Evolutionary conservation across 1,284 basidiomycete genomes (phyloP).

Genomic region (Crepidotus sp.): DNA sequence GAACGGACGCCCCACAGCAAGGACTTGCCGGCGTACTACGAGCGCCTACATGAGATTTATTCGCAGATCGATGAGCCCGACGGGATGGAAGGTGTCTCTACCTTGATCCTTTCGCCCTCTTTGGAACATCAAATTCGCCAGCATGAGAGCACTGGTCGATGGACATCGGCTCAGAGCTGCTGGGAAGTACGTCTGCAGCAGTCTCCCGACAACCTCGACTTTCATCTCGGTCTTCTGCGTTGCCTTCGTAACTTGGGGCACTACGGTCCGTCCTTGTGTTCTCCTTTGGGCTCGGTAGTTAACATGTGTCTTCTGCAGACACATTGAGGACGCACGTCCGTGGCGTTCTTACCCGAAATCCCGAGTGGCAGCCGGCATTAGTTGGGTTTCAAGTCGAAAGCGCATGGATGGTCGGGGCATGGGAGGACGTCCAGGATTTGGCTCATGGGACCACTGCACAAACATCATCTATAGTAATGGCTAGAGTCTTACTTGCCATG

Average conservation of each 20-base stretch:
- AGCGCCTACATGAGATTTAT: slow-evolving; percentile 93
- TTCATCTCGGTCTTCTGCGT: slow-evolving; percentile 84
- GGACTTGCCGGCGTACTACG: slow-evolving; percentile 76
- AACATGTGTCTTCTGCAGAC: slow-evolving; percentile 41
- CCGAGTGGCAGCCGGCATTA: slow-evolving; percentile 75
- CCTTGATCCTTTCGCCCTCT: slow-evolving; percentile 81
- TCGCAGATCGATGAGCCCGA: slow-evolving; percentile 96
- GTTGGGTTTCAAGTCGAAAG: slow-evolving; percentile 89
- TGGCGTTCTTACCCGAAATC: slow-evolving; percentile 81
- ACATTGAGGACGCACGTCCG: slow-evolving; percentile 92
- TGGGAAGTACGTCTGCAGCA: slow-evolving; percentile 98
- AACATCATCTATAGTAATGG: slow-evolving; percentile 68
- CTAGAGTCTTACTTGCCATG: slow-evolving; percentile 77
- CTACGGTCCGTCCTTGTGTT: slow-evolving; percentile 62
- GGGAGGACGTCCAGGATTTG: slow-evolving; percentile 69
- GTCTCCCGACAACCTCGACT: slow-evolving; percentile 80
- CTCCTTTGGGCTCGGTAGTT: slow-evolving; percentile 5
- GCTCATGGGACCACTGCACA: slow-evolving; percentile 42
- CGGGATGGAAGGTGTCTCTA: slow-evolving; percentile 98
- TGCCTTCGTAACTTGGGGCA: slow-evolving; percentile 95
- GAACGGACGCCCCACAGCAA: slow-evolving; percentile 34
- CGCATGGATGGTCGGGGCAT: slow-evolving; percentile 92
- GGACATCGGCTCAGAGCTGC: slow-evolving; percentile 98
- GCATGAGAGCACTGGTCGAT: slow-evolving; percentile 94
- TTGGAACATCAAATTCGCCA: slow-evolving; percentile 97